Percentiles rank a stretch among this genome's conserved stretches.
Conservation (phyloP, 139 green algal species). For the Chlamydomonas sp. region DNA sequence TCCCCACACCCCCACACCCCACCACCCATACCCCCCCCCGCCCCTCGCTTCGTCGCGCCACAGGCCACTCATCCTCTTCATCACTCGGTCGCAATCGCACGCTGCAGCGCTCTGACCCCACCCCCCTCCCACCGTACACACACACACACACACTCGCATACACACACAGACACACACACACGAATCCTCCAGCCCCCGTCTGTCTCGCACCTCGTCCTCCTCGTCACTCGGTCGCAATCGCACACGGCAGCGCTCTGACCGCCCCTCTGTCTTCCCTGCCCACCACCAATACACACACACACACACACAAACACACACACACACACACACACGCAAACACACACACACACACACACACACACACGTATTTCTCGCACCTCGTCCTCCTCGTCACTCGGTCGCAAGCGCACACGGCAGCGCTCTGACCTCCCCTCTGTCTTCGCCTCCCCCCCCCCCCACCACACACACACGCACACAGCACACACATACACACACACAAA, state of each 20-base stretch:
- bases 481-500: no score
- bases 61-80: not conserved
- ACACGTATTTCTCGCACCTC: not conserved
- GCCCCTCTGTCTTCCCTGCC: not conserved
- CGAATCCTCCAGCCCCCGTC: no score
- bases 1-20: no score
- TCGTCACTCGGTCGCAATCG: not conserved
- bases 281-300: not conserved
- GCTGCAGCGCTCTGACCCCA: constrained; percentile 32
- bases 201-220: not conserved
- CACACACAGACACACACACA: no score
- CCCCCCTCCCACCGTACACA: not conserved
- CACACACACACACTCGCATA: not conserved
- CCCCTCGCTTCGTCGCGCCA: not conserved
- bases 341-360: not conserved
- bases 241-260: not conserved
- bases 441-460: no score
- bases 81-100: constrained; percentile 35
- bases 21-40: no score
- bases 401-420: no score
- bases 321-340: not conserved
- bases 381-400: no score
- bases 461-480: no score
- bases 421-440: no score
- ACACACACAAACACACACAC: not conserved